Evolutionary conservation across 805 yeast genomes (phyloP).

Genomic region (Trichomonascus vanleenenianus): DNA sequence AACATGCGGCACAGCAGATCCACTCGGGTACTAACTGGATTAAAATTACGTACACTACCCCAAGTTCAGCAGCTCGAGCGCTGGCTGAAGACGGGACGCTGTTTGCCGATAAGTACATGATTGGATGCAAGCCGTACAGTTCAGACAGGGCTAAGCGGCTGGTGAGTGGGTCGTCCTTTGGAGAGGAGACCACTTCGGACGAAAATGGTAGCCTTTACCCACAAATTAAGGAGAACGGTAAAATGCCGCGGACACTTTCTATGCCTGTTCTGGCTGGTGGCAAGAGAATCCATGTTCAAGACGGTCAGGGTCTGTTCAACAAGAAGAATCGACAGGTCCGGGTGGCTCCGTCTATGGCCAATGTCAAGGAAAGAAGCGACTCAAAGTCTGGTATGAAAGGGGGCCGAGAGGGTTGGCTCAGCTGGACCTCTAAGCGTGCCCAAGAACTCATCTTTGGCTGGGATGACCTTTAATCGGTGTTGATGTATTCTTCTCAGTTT

Average conservation of each 20-base stretch:
- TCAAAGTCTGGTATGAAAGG: slow-evolving; percentile 4
- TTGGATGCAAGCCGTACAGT: slow-evolving; percentile 66
- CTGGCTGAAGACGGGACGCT: slow-evolving; percentile 53
- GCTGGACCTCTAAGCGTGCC: slow-evolving; percentile 28
- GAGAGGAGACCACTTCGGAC: background rate
- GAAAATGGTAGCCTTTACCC: background rate
- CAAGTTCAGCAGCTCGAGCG: slow-evolving; percentile 73
- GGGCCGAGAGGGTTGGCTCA: slow-evolving; percentile 24
- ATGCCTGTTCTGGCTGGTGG: slow-evolving; percentile 14
- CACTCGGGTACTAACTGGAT: slow-evolving; percentile 87
- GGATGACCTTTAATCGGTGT: slow-evolving; percentile 38
- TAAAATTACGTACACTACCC: slow-evolving; percentile 73
- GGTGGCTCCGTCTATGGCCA: slow-evolving; percentile 11
- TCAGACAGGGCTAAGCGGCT: background rate
- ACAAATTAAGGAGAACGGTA: background rate
- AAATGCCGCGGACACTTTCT: slow-evolving; percentile 14
- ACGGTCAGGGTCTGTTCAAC: slow-evolving; percentile 22
- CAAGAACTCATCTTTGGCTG: slow-evolving; percentile 49
- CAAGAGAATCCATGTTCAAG: slow-evolving; percentile 11
- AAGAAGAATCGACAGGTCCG: slow-evolving; percentile 12
- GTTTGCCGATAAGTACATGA: slow-evolving; percentile 50
- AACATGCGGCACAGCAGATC: slow-evolving; percentile 30
- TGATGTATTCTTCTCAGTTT: too few relatives aligned
- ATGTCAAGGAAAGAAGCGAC: slow-evolving; percentile 3
- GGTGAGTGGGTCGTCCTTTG: background rate